phyloP scores from a whole-genome alignment of 1,284 basidiomycete genomes.

The Trichosporon coremiiforme region DNA sequence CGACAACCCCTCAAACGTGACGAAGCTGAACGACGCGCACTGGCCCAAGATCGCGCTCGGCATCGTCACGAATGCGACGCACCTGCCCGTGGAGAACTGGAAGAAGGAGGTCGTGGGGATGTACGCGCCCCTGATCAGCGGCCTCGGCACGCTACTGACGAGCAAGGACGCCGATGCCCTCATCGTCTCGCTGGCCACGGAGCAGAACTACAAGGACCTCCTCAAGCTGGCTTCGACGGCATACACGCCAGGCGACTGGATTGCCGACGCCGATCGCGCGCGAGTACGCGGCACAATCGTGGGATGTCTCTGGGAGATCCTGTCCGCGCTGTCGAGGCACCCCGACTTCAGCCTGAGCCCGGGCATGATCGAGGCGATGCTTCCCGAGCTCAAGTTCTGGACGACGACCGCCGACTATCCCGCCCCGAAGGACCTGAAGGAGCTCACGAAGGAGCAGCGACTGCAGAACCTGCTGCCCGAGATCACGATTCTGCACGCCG shows the following conservation, averaged over 20 bases:
- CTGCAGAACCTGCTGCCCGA: not conserved
- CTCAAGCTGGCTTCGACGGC: not conserved
- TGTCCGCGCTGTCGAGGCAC: not conserved
- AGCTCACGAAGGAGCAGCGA: not conserved
- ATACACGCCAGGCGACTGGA: conserved; percentile 5
- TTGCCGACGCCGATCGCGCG: not conserved
- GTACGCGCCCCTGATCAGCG: conserved; percentile 3
- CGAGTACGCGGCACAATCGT: not conserved
- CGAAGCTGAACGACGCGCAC: conserved; percentile 8
- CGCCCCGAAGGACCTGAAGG: not conserved
- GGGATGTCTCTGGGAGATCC: not conserved
- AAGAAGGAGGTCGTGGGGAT: not conserved
- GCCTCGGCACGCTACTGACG: not conserved
- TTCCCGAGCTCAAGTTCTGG: conserved; percentile 14
- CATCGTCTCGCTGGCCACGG: not conserved
- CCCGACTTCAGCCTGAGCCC: not conserved
- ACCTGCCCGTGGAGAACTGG: not conserved
- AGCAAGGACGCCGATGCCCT: not conserved
- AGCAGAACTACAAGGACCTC: not conserved
- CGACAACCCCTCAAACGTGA: not conserved
- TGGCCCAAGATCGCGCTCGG: conserved; percentile 2
- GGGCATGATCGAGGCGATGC: not conserved
- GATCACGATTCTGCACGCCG: not conserved
- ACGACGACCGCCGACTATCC: not conserved
- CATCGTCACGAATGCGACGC: not conserved